Percentiles rank a stretch among this genome's conserved stretches.
Conservation (phyloP, 2,329 filamentous ascomycete species). For the Emergomyces orientalis region DNA sequence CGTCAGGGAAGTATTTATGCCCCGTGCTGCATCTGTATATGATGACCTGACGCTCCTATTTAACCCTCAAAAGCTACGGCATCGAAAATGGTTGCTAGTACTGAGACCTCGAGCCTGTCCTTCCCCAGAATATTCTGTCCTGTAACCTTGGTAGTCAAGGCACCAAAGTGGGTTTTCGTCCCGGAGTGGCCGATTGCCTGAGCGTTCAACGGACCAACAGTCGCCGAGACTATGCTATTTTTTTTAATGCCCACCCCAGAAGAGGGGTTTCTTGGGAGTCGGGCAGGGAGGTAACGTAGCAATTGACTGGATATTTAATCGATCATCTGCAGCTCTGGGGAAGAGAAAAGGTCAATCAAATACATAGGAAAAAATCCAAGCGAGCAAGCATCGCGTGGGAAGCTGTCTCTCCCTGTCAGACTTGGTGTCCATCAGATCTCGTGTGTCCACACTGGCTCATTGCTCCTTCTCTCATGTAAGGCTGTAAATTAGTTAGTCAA, state of each 20-base stretch:
- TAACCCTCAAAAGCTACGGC: too few species aligned
- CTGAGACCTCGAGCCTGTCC: too few species aligned
- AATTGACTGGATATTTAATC: neutral
- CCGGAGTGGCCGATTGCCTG: too few species aligned
- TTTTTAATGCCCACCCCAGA: neutral
- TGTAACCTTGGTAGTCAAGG: too few species aligned
- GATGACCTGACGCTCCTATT: too few species aligned
- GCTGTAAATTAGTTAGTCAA: neutral
- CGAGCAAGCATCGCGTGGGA: neutral
- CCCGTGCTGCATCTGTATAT: too few species aligned
- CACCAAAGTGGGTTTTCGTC: too few species aligned
- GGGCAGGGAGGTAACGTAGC: neutral
- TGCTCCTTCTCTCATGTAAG: neutral
- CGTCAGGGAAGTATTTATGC: too few species aligned
- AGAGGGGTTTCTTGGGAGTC: neutral
- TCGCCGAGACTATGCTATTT: too few species aligned
- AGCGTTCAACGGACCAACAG: too few species aligned
- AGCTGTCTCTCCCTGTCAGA: neutral
- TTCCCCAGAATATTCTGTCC: too few species aligned
- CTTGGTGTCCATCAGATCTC: neutral
- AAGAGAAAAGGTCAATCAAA: neutral
- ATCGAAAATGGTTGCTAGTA: too few species aligned
- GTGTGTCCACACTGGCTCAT: neutral
- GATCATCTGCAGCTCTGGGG: neutral
- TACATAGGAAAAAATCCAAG: neutral